These are phyloP conservation scores for Myrica gale DNA, from an alignment of 306 rosid species.

Conservation along the genomic window DNA sequence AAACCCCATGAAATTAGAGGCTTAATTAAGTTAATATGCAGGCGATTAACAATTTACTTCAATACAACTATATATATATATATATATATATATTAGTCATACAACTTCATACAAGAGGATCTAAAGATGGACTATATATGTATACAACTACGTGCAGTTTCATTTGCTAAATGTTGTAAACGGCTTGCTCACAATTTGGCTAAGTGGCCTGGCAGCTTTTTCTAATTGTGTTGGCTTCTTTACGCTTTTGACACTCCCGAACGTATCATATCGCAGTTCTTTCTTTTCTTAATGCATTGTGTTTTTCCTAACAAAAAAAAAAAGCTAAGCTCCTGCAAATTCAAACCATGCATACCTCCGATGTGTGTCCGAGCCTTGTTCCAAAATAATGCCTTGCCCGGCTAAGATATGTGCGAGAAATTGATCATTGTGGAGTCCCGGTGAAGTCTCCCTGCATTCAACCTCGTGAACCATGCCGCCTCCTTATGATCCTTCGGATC, in stretches of 20 bases:
- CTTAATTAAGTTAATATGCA: no score
- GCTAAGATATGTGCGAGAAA: conserved; percentile 36
- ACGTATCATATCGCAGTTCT: no score
- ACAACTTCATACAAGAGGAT: conserved; percentile 32
- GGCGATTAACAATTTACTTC: no score
- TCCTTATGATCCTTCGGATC: conserved; percentile 39
- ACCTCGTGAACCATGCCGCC: conserved; percentile 61
- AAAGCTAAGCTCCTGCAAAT: conserved; percentile 43
- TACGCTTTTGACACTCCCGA: no score
- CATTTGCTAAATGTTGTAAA: conserved; percentile 39
- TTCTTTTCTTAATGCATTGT: no score
- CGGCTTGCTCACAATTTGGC: no score
- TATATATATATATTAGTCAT: no score
- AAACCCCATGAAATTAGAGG: no score
- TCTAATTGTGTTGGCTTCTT: no score
- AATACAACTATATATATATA: no score
- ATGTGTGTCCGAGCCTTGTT: conserved; percentile 50
- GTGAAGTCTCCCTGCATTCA: conserved; percentile 51
- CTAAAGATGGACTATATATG: conserved; percentile 56
- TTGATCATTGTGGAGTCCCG: conserved; percentile 63
- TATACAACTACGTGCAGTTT: conserved; percentile 70
- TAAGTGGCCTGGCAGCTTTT: no score
- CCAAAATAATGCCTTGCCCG: conserved; percentile 15
- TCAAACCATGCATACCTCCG: conserved; percentile 29
- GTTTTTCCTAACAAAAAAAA: no score